These are phyloP conservation scores for Verticillium klebahnii DNA, from an alignment of 2,329 filamentous ascomycete genomes.

Conservation along the genomic window DNA sequence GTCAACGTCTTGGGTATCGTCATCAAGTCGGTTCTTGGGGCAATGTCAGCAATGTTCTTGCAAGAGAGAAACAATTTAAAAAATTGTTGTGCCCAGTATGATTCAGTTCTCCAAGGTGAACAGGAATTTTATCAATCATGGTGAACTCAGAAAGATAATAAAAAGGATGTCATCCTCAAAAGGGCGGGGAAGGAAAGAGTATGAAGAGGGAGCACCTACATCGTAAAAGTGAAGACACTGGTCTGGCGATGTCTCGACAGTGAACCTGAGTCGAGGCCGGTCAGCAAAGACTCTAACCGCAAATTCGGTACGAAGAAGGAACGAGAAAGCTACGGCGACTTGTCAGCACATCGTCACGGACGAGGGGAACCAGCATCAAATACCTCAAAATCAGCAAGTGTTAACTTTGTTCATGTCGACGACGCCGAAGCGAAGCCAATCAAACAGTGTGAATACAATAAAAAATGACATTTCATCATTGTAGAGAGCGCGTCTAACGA, in stretches of 20 bases:
- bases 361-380: constrained; percentile 2
- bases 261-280: constrained; percentile 1
- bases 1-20: not conserved
- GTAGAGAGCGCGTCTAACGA: not conserved
- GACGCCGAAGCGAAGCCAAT: constrained; percentile 35
- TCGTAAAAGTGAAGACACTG: not conserved
- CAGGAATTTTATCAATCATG: constrained; percentile 44
- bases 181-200: not conserved
- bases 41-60: not conserved
- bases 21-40: not conserved
- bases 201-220: not conserved
- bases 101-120: constrained; percentile 63
- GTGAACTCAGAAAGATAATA: constrained; percentile 50
- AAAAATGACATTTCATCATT: constrained; percentile 41
- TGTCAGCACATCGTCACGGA: not conserved
- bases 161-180: constrained; percentile 41
- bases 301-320: not conserved
- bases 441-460: constrained; percentile 59
- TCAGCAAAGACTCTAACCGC: constrained; percentile 4
- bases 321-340: not conserved
- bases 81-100: constrained; percentile 19
- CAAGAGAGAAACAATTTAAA: constrained; percentile 3
- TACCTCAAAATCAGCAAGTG: constrained; percentile 51
- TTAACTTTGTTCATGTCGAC: constrained; percentile 46
- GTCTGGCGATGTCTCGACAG: constrained; percentile 10